Conservation (phyloP, 805 yeast species). For the Candida incommunis region DNA sequence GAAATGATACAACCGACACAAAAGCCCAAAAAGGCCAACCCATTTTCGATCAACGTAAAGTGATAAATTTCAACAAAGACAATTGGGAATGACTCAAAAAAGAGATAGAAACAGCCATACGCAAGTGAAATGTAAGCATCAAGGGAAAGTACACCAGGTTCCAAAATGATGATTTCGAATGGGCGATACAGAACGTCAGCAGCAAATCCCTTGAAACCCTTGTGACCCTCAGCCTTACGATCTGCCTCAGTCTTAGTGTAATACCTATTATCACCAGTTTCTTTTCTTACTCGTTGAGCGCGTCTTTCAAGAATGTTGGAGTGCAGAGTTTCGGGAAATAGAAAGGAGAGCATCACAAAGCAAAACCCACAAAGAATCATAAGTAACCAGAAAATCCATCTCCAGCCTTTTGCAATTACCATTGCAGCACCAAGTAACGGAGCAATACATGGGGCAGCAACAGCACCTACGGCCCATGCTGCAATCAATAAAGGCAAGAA, state of each 20-base stretch:
- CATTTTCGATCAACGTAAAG: slow-evolving; percentile 34
- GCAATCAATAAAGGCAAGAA: slow-evolving; percentile 34
- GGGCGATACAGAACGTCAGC: slow-evolving; percentile 23
- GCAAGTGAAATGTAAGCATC: slow-evolving; percentile 37
- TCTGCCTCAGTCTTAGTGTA: slow-evolving; percentile 7
- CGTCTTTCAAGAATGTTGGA: slow-evolving; percentile 32
- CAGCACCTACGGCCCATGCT: slow-evolving; percentile 39
- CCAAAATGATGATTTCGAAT: slow-evolving; percentile 30
- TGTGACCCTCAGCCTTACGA: neutral
- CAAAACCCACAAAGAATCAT: slow-evolving; percentile 25
- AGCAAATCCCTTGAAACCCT: neutral
- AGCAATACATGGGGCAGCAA: slow-evolving; percentile 41
- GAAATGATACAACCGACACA: slow-evolving; percentile 33
- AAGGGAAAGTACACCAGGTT: slow-evolving; percentile 43
- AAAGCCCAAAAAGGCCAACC: slow-evolving; percentile 33
- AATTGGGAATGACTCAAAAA: slow-evolving; percentile 50
- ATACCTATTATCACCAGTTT: slow-evolving; percentile 20
- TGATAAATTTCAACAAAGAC: slow-evolving; percentile 31
- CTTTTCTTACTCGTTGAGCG: slow-evolving; percentile 32
- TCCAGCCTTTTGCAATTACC: slow-evolving; percentile 32
- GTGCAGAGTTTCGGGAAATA: slow-evolving; percentile 37
- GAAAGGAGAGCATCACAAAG: slow-evolving; percentile 22
- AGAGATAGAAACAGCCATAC: slow-evolving; percentile 39
- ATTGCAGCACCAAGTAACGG: slow-evolving; percentile 44
- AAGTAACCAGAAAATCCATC: slow-evolving; percentile 42